Conservation (phyloP, 2,329 filamentous ascomycete species). For the Claviceps sp. region DNA sequence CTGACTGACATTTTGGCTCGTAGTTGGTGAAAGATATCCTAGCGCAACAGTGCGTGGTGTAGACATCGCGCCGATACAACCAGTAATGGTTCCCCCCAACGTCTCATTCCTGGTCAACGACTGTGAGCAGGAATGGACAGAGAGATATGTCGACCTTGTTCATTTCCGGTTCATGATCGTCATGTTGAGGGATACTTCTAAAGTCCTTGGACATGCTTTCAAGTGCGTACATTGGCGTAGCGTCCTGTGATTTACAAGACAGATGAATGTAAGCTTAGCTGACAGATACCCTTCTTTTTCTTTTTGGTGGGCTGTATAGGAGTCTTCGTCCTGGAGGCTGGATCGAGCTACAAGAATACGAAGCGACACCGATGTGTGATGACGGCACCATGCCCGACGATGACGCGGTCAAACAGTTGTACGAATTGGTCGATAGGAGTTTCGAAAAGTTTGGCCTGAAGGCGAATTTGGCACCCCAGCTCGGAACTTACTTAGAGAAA, state of each 20-base stretch:
- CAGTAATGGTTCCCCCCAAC: slow-evolving; percentile 26
- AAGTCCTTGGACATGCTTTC: slow-evolving; percentile 9
- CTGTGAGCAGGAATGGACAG: slow-evolving; percentile 19
- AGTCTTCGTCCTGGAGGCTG: slow-evolving; percentile 28
- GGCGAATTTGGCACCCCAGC: slow-evolving; percentile 8
- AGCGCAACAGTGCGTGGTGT: slow-evolving; percentile 23
- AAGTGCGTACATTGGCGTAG: slow-evolving; percentile 7
- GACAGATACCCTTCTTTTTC: not conserved
- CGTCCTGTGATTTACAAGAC: not conserved
- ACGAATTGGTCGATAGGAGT: slow-evolving; percentile 6
- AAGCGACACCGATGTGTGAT: slow-evolving; percentile 21
- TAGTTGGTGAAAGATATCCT: slow-evolving; percentile 17
- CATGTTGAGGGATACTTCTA: slow-evolving; percentile 9
- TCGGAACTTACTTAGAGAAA: slow-evolving; percentile 6
- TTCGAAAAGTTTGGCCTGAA: slow-evolving; percentile 10
- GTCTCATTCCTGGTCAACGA: slow-evolving; percentile 25
- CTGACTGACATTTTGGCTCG: not conserved
- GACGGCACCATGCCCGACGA: slow-evolving; percentile 16
- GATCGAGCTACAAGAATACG: slow-evolving; percentile 29
- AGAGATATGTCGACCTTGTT: slow-evolving; percentile 15
- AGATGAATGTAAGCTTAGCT: not conserved
- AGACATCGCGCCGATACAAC: slow-evolving; percentile 27
- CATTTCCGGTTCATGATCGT: slow-evolving; percentile 16
- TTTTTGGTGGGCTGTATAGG: not conserved
- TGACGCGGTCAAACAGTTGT: slow-evolving; percentile 7